Evolutionary conservation across 805 yeast genomes (phyloP).

Genomic region (Yamadazyma tumulicola): DNA sequence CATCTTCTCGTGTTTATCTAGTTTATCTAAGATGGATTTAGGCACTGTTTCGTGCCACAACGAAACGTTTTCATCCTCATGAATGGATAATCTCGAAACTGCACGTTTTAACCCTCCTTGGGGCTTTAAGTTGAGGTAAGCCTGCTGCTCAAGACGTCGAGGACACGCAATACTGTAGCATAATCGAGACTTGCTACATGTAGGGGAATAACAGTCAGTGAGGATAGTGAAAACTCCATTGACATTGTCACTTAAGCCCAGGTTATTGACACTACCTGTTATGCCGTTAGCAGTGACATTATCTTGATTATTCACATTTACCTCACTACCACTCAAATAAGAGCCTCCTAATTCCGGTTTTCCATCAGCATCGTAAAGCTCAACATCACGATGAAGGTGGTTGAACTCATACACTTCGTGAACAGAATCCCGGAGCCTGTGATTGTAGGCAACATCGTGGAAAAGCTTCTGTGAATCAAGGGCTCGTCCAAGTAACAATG

Average conservation of each 20-base stretch:
- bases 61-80: constrained; percentile 76
- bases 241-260: constrained; percentile 30
- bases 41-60: constrained; percentile 95
- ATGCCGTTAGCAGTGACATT: neutral
- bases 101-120: constrained; percentile 81
- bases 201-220: constrained; percentile 95
- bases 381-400: constrained; percentile 48
- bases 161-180: constrained; percentile 98
- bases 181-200: constrained; percentile 81
- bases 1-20: constrained; percentile 82
- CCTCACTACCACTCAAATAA: neutral
- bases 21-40: constrained; percentile 66
- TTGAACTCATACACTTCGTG: constrained; percentile 85
- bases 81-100: constrained; percentile 62
- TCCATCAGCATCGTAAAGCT: constrained; percentile 34
- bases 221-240: constrained; percentile 91
- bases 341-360: constrained; percentile 12
- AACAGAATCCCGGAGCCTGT: constrained; percentile 81
- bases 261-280: neutral
- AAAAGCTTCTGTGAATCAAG: constrained; percentile 91
- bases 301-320: neutral
- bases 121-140: constrained; percentile 82
- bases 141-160: constrained; percentile 91
- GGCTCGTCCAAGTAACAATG: constrained; percentile 83
- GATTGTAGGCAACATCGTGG: constrained; percentile 95